phyloP scores from a whole-genome alignment of 768 basidiomycete genomes.

The Boletus pseudopeckii region DNA sequence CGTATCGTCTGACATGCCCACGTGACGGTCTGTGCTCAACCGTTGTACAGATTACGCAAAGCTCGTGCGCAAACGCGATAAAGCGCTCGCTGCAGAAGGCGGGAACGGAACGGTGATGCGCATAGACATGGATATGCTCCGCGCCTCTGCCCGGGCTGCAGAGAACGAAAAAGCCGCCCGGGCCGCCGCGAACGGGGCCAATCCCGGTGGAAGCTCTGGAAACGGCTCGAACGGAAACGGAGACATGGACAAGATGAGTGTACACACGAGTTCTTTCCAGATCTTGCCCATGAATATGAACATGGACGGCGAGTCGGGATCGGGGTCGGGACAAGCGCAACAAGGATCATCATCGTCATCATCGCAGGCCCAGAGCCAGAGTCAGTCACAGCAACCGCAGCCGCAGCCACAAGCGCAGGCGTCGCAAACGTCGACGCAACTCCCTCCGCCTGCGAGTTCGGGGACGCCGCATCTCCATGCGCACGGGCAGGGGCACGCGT shows the following conservation, averaged over 20 bases:
- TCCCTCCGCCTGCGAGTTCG: constrained; percentile 2
- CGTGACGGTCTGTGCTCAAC: background rate
- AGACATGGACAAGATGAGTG: constrained; percentile 31
- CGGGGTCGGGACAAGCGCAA: constrained; percentile 8
- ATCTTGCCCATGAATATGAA: constrained; percentile 30
- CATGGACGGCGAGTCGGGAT: constrained; percentile 17
- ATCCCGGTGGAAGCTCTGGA: constrained; percentile 16
- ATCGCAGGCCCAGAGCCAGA: background rate
- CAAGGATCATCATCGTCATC: background rate
- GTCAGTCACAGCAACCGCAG: constrained; percentile 7
- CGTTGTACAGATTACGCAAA: constrained; percentile 68
- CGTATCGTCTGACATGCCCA: constrained; percentile 1
- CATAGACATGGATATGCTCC: constrained; percentile 74
- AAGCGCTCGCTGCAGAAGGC: constrained; percentile 52
- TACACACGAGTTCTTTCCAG: constrained; percentile 63
- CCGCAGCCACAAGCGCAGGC: constrained; percentile 8
- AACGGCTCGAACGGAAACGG: constrained; percentile 4
- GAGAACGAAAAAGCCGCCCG: constrained; percentile 35
- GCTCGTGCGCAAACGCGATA: constrained; percentile 75
- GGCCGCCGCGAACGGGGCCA: constrained; percentile 29
- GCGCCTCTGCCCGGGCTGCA: constrained; percentile 65
- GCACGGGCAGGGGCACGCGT: constrained; percentile 10
- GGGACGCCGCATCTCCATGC: constrained; percentile 16
- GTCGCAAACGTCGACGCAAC: constrained; percentile 11
- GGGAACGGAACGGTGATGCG: constrained; percentile 40